These are phyloP conservation scores for barley (Hordeum vulgare) DNA, from an alignment of 176 grass and related monocot species.

Conservation along the genomic window MorexV3_pseudomolecules_assembly NC_058520.1:137056466-137056965, in stretches of 20 bases:
- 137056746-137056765: neutral
- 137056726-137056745: neutral
- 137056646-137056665: neutral
- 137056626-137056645: conserved; percentile 5
- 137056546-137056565: neutral
- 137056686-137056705: conserved; percentile 39
- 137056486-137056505: conserved; percentile 15
- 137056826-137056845: neutral
- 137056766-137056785: conserved; percentile 24
- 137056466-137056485: neutral
- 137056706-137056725: neutral
- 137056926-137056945: neutral
- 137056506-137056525: conserved; percentile 16
- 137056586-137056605: neutral
- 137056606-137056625: conserved; percentile 27
- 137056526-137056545: conserved; percentile 1
- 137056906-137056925: neutral
- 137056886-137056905: neutral
- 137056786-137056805: neutral
- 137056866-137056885: neutral
- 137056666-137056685: conserved; percentile 37
- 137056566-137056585: conserved; percentile 14
- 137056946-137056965: neutral
- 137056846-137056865: neutral
- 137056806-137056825: neutral